These are phyloP conservation scores for Monosporascus ibericus DNA, from an alignment of 2,329 filamentous ascomycete species.

Conservation along the genomic window DNA sequence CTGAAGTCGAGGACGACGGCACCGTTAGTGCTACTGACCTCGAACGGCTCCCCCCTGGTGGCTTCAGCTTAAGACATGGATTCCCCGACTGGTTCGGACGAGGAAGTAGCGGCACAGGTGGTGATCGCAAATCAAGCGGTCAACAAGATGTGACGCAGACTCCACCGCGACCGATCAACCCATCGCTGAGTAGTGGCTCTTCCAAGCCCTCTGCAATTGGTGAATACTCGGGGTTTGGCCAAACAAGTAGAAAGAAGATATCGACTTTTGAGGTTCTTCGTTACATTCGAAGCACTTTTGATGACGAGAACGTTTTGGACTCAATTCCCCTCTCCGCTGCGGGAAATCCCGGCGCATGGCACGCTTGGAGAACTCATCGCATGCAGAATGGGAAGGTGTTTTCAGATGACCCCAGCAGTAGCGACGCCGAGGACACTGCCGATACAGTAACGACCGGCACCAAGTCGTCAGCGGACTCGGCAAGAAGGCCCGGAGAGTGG, in stretches of 20 bases:
- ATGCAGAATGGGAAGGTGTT: slow-evolving; percentile 39
- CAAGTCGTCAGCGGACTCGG: slow-evolving; percentile 9
- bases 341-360: slow-evolving; percentile 87
- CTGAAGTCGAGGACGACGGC: slow-evolving; percentile 66
- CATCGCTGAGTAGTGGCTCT: slow-evolving; percentile 16
- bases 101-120: slow-evolving; percentile 30
- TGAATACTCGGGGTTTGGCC: slow-evolving; percentile 31
- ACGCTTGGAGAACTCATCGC: slow-evolving; percentile 79
- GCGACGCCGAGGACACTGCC: slow-evolving; percentile 14
- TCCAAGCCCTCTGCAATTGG: slow-evolving; percentile 21
- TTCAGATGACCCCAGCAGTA: slow-evolving; percentile 2
- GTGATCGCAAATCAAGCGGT: slow-evolving; percentile 36
- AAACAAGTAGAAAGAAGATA: slow-evolving; percentile 35
- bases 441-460: slow-evolving; percentile 3
- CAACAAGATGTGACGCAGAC: slow-evolving; percentile 27
- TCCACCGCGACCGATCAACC: slow-evolving; percentile 21
- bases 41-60: slow-evolving; percentile 77
- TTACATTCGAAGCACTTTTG: slow-evolving; percentile 80
- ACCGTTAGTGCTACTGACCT: slow-evolving; percentile 80
- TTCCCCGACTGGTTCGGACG: slow-evolving; percentile 87
- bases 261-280: slow-evolving; percentile 64
- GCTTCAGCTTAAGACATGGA: slow-evolving; percentile 84
- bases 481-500: slow-evolving; percentile 73
- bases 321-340: slow-evolving; percentile 73
- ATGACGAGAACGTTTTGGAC: slow-evolving; percentile 71